phyloP scores from a whole-genome alignment of 306 rosid species.

The Rosa persica region DNA sequence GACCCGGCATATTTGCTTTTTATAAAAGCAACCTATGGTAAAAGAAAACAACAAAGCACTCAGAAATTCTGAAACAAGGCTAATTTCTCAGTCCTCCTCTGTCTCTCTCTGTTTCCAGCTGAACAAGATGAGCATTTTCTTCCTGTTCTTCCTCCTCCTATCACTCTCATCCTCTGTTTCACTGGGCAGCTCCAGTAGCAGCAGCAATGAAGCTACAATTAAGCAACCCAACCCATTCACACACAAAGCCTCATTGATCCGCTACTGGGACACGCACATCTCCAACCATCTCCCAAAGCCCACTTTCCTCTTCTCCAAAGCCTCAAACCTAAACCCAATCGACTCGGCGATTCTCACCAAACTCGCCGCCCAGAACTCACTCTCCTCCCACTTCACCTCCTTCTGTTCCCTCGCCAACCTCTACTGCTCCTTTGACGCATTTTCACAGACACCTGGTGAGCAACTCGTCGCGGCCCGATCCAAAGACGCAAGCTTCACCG shows the following conservation, averaged over 20 bases:
- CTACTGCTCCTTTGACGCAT: slow-evolving; percentile 50
- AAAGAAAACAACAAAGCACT: slow-evolving; percentile 11
- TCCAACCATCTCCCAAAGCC: slow-evolving; percentile 50
- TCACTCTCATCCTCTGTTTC: slow-evolving; percentile 48
- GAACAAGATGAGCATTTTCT: slow-evolving; percentile 31
- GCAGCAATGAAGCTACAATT: neutral
- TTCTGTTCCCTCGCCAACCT: slow-evolving; percentile 63
- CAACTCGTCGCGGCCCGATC: neutral
- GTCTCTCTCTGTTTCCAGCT: neutral
- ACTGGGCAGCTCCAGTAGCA: slow-evolving; percentile 12
- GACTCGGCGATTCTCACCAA: slow-evolving; percentile 46
- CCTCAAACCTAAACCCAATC: slow-evolving; percentile 62
- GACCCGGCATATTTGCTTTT: neutral
- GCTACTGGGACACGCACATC: slow-evolving; percentile 70
- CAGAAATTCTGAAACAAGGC: neutral
- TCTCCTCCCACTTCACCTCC: slow-evolving; percentile 37
- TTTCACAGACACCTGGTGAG: neutral
- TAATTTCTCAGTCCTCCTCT: neutral
- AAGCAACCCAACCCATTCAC: slow-evolving; percentile 57
- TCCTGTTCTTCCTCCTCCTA: slow-evolving; percentile 38
- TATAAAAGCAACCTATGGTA: slow-evolving; percentile 15
- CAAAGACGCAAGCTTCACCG: slow-evolving; percentile 48
- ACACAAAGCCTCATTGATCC: slow-evolving; percentile 63
- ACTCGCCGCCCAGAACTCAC: slow-evolving; percentile 35
- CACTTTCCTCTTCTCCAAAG: slow-evolving; percentile 58